A percentile compares a stretch with the other conserved stretches of the same genome.
These are phyloP conservation scores for Andrographis paniculata DNA, from an alignment of 305 asterid genomes.

Conservation along the genomic window DNA sequence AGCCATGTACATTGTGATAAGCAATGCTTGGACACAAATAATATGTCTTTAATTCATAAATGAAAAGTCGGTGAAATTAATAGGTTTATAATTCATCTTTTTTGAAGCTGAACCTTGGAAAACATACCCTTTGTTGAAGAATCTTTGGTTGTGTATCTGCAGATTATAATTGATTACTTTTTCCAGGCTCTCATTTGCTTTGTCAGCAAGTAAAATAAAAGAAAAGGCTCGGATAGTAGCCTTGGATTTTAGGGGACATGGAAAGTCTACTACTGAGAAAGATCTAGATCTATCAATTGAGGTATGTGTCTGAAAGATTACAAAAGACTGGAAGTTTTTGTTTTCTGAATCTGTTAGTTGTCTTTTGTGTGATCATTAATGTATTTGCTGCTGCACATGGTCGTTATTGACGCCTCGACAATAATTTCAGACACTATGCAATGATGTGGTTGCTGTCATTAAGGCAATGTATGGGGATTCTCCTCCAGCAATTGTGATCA, in stretches of 20 bases:
- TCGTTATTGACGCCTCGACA: conserved; percentile 18
- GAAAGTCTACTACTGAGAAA: conserved; percentile 72
- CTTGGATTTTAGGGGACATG: conserved; percentile 95
- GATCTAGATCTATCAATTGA: conserved; percentile 82
- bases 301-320: conserved; percentile 31
- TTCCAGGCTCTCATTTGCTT: conserved; percentile 81
- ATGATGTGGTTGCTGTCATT: conserved; percentile 74
- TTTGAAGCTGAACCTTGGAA: conserved; percentile 5
- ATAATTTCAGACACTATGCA: conserved; percentile 60
- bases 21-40: too few relatives aligned
- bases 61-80: neutral
- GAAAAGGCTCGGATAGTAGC: conserved; percentile 74
- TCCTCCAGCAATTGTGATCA: conserved; percentile 87
- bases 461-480: conserved; percentile 83
- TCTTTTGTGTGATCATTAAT: neutral
- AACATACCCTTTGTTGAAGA: conserved; percentile 3
- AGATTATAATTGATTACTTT: conserved; percentile 12
- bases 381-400: conserved; percentile 3
- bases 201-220: conserved; percentile 70
- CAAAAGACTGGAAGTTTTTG: conserved; percentile 9
- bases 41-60: conserved; percentile 1
- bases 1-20: neutral
- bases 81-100: neutral
- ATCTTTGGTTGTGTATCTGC: conserved; percentile 14
- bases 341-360: conserved; percentile 3